A percentile compares a stretch with the other conserved stretches of the same genome.
These are phyloP conservation scores for Sambucus nigra DNA, from an alignment of 129 eudicot genomes.

Conservation along the genomic window DNA sequence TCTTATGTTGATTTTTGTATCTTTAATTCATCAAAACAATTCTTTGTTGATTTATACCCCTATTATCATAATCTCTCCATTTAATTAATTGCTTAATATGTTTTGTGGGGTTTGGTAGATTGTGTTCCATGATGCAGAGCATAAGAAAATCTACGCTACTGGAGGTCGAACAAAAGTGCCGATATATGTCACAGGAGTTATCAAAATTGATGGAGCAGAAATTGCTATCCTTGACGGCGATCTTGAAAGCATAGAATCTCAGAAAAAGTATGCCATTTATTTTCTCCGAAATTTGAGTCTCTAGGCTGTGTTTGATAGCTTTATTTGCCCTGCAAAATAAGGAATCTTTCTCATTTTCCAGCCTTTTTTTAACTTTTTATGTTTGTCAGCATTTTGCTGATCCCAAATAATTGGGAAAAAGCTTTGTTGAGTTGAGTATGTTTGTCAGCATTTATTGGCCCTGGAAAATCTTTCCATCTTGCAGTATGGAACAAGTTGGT, in stretches of 20 bases:
- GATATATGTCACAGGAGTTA: constrained; percentile 57
- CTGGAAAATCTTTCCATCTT: too few relatives aligned
- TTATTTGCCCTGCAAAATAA: too few relatives aligned
- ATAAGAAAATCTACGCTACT: constrained; percentile 49
- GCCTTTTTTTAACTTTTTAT: too few relatives aligned
- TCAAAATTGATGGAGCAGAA: constrained; percentile 50
- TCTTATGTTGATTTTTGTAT: neutral
- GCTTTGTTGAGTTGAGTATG: too few relatives aligned
- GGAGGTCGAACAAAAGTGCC: constrained; percentile 69
- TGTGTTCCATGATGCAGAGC: constrained; percentile 63
- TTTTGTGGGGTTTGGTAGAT: constrained; percentile 34
- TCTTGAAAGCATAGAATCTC: constrained; percentile 53
- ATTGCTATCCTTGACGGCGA: constrained; percentile 75
- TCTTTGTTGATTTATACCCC: constrained; percentile 7
- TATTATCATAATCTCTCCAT: neutral
- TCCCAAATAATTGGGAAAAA: too few relatives aligned
- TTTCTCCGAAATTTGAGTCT: neutral
- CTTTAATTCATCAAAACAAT: constrained; percentile 8
- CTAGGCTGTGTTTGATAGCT: too few relatives aligned
- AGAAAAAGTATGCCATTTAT: constrained; percentile 48
- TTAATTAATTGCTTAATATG: too few relatives aligned
- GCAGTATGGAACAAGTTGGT: too few relatives aligned
- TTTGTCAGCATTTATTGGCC: too few relatives aligned
- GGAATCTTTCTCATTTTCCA: too few relatives aligned
- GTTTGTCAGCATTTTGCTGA: too few relatives aligned